A percentile compares a stretch with the other conserved stretches of the same genome.
phyloP scores from a whole-genome alignment of 1,284 basidiomycete genomes.

The Ustilago curta region DNA sequence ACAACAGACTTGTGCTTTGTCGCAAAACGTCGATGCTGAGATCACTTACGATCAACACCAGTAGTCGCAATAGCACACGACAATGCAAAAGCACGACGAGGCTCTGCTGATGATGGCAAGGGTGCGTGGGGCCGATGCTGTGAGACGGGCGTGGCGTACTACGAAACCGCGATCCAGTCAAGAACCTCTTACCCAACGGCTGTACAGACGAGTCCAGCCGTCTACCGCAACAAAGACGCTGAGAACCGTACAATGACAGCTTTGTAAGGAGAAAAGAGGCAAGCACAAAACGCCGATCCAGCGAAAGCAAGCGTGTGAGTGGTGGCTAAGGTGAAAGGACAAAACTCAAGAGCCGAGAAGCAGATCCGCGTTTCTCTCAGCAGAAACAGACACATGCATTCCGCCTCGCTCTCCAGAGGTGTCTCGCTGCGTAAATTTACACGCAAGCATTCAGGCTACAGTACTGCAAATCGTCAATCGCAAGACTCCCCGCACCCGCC shows the following conservation, averaged over 20 bases:
- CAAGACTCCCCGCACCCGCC: too few relatives aligned
- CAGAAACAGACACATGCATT: constrained; percentile 1
- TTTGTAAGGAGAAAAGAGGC: not conserved
- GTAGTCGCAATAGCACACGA: not conserved
- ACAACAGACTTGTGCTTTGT: too few relatives aligned
- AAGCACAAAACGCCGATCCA: not conserved
- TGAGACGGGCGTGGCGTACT: not conserved
- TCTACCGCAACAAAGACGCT: not conserved
- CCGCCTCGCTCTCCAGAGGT: not conserved
- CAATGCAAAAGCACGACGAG: not conserved
- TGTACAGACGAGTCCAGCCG: not conserved
- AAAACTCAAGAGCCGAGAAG: not conserved
- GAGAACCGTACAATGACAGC: not conserved
- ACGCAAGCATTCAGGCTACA: not conserved
- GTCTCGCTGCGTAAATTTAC: constrained; percentile 1
- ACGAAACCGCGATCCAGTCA: constrained; percentile 2
- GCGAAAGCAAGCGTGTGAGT: not conserved
- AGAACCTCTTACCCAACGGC: not conserved
- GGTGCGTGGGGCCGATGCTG: not conserved
- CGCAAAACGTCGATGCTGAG: too few relatives aligned
- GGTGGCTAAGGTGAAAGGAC: constrained; percentile 3
- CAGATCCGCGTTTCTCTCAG: constrained; percentile 1
- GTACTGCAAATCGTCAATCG: too few relatives aligned
- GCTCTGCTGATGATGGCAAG: not conserved
- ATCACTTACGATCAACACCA: too few relatives aligned